Base-by-base conservation (phyloP, 345 rosid species). In the Eucalyptus pauciflora region DNA sequence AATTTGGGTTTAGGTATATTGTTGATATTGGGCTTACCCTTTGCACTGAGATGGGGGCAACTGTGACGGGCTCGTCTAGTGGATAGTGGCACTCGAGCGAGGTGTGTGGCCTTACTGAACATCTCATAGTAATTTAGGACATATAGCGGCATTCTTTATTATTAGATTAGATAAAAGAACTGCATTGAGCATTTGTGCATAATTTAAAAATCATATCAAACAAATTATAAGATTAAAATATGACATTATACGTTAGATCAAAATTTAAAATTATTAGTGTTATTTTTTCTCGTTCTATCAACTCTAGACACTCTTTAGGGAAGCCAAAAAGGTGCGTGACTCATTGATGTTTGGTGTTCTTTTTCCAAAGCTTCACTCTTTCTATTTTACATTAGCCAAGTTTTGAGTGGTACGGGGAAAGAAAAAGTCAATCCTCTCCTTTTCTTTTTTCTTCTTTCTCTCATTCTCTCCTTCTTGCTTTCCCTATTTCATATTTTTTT, bases 201-300 rank as follows among this genome's bases (percentile, higher is more conserved):
- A 76, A 3, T 37, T 37, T 37, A 3, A 76, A 1, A 10, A 33
- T 33, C 27, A 17, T 5, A 20, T 76, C 8, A 24, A 76, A 37
- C 1, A 2, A 76, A 76, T 71, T 37, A 76, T 4, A 76, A 76
- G 7, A 8, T 37, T 71, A 37, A 71, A 71, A 0, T 4, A 18
- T 1, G 27, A 37, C 15, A 71, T 6, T 37, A 10, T 2, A 5
- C 0, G 1, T 37, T 20, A 18, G 4, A 37, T 71, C 46, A 10
- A 37, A 18, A 18, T 18, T 71, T 18, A 31, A 0, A 4, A 71
- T 37, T 71, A 31, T 0, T 10, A 18, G 0, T 18, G 46, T 37
- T 17, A 10, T 37, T 18, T 71, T 37, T 71, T 37, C 4, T 24
- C 1, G 1, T 37, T 37, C 27, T 37, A 71, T 71, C 1, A 5